These are phyloP conservation scores for Colletotrichum sansevieriae DNA, from an alignment of 2,329 filamentous ascomycete species.

Conservation along the genomic window DNA sequence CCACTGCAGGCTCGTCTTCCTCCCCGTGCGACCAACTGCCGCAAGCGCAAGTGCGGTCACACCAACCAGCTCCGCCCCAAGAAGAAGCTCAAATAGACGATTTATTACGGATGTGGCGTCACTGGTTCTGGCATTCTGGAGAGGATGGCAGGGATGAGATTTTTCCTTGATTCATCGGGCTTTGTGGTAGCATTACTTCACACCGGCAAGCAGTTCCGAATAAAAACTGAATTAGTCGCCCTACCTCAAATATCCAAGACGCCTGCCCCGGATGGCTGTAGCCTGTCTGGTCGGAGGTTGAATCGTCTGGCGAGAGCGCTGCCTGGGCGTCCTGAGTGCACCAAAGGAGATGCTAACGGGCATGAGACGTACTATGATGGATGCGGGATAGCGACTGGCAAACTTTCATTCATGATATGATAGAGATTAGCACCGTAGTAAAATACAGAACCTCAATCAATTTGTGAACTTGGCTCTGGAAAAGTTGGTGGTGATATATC, in stretches of 20 bases:
- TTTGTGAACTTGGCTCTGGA: neutral
- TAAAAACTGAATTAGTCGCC: constrained; percentile 42
- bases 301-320: constrained; percentile 34
- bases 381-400: constrained; percentile 32
- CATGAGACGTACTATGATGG: constrained; percentile 41
- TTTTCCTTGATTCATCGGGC: constrained; percentile 52
- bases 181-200: constrained; percentile 55
- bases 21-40: constrained; percentile 99
- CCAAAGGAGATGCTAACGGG: constrained; percentile 33
- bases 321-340: constrained; percentile 40
- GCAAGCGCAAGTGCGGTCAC: constrained; percentile 99
- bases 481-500: neutral
- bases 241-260: constrained; percentile 24
- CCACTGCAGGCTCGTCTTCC: constrained; percentile 80
- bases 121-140: constrained; percentile 50
- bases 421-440: constrained; percentile 42
- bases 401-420: constrained; percentile 27
- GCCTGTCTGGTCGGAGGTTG: constrained; percentile 22
- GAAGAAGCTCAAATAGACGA: constrained; percentile 95
- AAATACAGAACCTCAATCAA: constrained; percentile 42
- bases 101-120: constrained; percentile 60
- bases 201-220: constrained; percentile 41
- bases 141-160: constrained; percentile 45
- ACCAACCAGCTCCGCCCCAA: constrained; percentile 99
- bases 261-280: neutral